Evolutionary conservation across 805 yeast genomes (phyloP).

Genomic region (Lachancea cidri): DNA sequence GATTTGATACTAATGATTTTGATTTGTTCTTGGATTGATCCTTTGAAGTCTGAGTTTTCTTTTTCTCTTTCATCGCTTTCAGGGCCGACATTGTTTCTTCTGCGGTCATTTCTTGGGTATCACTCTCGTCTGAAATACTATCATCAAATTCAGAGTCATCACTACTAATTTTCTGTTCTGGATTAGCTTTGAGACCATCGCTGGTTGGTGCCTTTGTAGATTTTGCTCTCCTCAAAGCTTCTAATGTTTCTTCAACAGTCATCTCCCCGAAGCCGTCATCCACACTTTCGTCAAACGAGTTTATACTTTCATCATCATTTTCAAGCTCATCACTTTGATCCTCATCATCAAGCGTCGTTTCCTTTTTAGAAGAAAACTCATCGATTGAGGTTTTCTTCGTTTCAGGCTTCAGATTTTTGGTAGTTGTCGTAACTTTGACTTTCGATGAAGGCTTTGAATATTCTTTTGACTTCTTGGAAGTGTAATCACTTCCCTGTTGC

Average conservation of each 20-base stretch:
- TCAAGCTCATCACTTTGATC: constrained; percentile 21
- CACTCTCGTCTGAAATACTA: constrained; percentile 10
- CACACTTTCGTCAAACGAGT: too few relatives aligned
- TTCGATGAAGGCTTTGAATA: constrained; percentile 30
- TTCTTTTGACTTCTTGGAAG: constrained; percentile 33
- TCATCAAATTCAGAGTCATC: constrained; percentile 5
- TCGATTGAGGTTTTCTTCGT: constrained; percentile 20
- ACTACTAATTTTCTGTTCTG: constrained; percentile 21
- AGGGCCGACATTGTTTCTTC: constrained; percentile 35
- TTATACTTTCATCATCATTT: constrained; percentile 23
- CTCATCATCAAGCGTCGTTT: constrained; percentile 19
- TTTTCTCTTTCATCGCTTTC: constrained; percentile 26
- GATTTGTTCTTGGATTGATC: too few relatives aligned
- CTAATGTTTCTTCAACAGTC: constrained; percentile 42
- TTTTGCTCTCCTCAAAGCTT: constrained; percentile 32
- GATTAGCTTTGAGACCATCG: constrained; percentile 4
- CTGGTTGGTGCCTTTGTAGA: constrained; percentile 2
- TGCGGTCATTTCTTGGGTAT: constrained; percentile 27
- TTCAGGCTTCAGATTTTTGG: constrained; percentile 33
- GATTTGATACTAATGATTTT: constrained; percentile 21
- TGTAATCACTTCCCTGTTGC: constrained; percentile 17
- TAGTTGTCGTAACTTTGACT: too few relatives aligned
- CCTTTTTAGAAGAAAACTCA: constrained; percentile 10
- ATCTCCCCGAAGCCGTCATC: constrained; percentile 29
- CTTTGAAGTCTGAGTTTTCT: too few relatives aligned